phyloP scores from a whole-genome alignment of 1,139 yeast species.

The Entelexis paramagnoliae region DNA sequence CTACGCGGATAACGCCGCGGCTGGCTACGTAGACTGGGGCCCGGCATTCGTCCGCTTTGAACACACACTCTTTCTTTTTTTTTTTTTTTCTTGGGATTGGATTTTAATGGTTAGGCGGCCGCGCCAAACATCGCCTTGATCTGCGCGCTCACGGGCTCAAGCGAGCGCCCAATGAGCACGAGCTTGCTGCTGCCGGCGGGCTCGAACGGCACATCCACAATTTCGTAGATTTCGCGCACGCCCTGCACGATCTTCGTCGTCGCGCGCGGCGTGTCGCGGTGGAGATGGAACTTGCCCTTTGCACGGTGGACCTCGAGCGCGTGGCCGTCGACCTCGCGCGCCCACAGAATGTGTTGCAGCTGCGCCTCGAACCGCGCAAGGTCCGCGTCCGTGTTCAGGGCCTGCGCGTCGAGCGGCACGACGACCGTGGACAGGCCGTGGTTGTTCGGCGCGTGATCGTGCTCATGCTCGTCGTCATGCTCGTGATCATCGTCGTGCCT shows the following conservation, averaged over 20 bases:
- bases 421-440: conserved; percentile 53
- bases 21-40: too few relatives aligned
- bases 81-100: too few relatives aligned
- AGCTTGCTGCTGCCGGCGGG: conserved; percentile 40
- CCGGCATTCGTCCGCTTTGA: too few relatives aligned
- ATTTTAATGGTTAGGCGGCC: too few relatives aligned
- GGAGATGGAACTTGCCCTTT: conserved; percentile 47
- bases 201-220: conserved; percentile 39
- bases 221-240: conserved; percentile 83
- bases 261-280: not conserved
- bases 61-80: too few relatives aligned
- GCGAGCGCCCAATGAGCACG: conserved; percentile 61
- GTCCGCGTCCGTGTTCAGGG: not conserved
- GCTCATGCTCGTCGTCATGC: conserved; percentile 15
- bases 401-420: conserved; percentile 40
- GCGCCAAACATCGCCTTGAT: not conserved
- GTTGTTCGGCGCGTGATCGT: conserved; percentile 22
- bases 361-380: conserved; percentile 42
- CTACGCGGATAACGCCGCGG: too few relatives aligned
- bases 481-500: not conserved
- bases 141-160: conserved; percentile 5
- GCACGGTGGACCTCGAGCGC: conserved; percentile 61
- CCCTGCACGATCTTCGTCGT: conserved; percentile 64
- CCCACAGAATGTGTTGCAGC: conserved; percentile 64
- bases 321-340: conserved; percentile 36